A percentile compares a stretch with the other conserved stretches of the same genome.
Conservation (phyloP, 2,329 filamentous ascomycete species). For the Parastagonospora avenae region DNA sequence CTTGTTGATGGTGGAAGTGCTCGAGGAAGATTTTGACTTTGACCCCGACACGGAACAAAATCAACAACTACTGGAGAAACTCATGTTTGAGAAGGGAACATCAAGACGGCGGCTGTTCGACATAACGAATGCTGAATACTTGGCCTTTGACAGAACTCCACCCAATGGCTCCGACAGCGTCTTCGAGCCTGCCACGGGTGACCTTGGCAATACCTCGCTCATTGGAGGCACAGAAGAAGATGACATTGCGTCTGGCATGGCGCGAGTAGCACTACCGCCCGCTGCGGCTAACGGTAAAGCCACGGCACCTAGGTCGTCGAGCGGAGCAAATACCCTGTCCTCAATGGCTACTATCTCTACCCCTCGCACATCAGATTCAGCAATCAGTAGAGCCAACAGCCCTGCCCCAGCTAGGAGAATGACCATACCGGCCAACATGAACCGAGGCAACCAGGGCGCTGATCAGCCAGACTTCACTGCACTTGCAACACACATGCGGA, state of each 20-base stretch:
- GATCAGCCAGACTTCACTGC: constrained; percentile 83
- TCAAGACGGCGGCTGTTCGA: constrained; percentile 58
- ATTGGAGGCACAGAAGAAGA: constrained; percentile 62
- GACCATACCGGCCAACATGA: constrained; percentile 58
- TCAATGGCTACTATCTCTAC: constrained; percentile 66
- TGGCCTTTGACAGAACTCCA: constrained; percentile 51
- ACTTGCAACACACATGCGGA: constrained; percentile 84
- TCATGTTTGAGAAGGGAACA: constrained; percentile 69
- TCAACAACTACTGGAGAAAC: constrained; percentile 65
- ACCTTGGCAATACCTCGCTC: constrained; percentile 75
- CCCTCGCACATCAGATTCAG: constrained; percentile 71
- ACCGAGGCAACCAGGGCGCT: constrained; percentile 57
- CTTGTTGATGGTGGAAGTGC: constrained; percentile 80
- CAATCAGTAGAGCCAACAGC: constrained; percentile 70
- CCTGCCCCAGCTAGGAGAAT: constrained; percentile 66
- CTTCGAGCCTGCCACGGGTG: constrained; percentile 80
- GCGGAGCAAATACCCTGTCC: constrained; percentile 65
- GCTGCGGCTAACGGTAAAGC: constrained; percentile 28
- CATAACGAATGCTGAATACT: constrained; percentile 65
- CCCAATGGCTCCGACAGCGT: constrained; percentile 68
- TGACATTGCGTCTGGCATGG: constrained; percentile 36
- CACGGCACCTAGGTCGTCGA: constrained; percentile 62
- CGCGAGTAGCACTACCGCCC: constrained; percentile 35
- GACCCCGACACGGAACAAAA: constrained; percentile 77
- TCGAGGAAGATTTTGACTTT: constrained; percentile 82